Conservation (phyloP, 345 rosid species). For the Ceriops zippeliana region DNA sequence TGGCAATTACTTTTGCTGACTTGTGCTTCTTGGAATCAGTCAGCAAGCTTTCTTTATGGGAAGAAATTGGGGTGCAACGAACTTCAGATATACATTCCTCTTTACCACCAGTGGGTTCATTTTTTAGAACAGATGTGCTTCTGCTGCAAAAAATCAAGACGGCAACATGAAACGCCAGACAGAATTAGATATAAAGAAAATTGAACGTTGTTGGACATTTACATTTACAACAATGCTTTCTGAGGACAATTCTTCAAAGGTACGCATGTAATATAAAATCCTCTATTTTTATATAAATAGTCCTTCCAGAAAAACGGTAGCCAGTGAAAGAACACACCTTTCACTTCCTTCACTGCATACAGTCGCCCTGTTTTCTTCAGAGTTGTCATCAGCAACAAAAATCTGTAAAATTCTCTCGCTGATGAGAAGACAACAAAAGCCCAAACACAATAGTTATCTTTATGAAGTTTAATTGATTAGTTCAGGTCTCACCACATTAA, state of each 20-base stretch:
- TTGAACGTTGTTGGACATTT: no score
- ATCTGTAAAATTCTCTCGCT: conserved; percentile 24
- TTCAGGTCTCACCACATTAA: conserved; percentile 23
- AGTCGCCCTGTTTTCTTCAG: conserved; percentile 12
- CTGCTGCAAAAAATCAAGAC: conserved; percentile 10
- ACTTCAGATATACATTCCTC: conserved; percentile 40
- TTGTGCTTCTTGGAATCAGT: conserved; percentile 57
- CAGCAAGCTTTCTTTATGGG: conserved; percentile 23
- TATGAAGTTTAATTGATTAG: background rate
- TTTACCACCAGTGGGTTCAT: conserved; percentile 26
- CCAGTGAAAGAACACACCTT: conserved; percentile 37
- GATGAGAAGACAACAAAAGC: conserved; percentile 16
- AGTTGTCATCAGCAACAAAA: conserved; percentile 14
- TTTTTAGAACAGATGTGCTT: conserved; percentile 19
- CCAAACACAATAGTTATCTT: background rate
- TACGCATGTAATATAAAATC: background rate
- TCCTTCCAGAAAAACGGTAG: background rate
- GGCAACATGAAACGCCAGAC: conserved; percentile 1
- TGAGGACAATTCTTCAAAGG: no score
- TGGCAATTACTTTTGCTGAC: conserved; percentile 59
- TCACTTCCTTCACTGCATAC: conserved; percentile 22
- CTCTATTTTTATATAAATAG: background rate
- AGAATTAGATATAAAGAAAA: no score
- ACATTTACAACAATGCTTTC: no score
- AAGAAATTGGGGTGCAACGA: conserved; percentile 38